These are phyloP conservation scores for Ambrosiella xylebori DNA, from an alignment of 2,329 filamentous ascomycete species.

Conservation along the genomic window DNA sequence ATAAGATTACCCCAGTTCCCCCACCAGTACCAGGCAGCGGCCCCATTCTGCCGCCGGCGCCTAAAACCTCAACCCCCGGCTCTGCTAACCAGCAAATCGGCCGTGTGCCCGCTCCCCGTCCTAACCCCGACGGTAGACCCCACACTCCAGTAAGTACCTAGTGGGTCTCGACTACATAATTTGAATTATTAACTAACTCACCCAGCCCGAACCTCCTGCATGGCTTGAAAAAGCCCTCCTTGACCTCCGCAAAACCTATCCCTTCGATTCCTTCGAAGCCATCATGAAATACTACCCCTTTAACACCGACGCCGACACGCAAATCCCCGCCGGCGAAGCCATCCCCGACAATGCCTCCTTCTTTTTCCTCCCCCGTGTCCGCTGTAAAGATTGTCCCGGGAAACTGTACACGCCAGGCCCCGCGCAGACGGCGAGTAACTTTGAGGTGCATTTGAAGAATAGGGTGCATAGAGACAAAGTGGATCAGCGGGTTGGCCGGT, in stretches of 20 bases:
- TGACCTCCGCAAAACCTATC: slow-evolving; percentile 52
- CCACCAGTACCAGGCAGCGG: slow-evolving; percentile 5
- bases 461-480: slow-evolving; percentile 60
- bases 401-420: slow-evolving; percentile 89
- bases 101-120: slow-evolving; percentile 49
- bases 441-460: slow-evolving; percentile 84
- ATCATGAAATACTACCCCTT: slow-evolving; percentile 82
- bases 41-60: not conserved
- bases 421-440: slow-evolving; percentile 70
- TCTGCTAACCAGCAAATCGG: slow-evolving; percentile 41
- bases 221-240: slow-evolving; percentile 69
- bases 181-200: slow-evolving; percentile 3
- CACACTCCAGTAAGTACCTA: slow-evolving; percentile 41
- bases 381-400: slow-evolving; percentile 80
- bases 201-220: slow-evolving; percentile 62
- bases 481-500: slow-evolving; percentile 18
- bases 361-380: slow-evolving; percentile 74
- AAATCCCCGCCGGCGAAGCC: slow-evolving; percentile 36
- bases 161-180: not conserved
- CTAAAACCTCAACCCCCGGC: slow-evolving; percentile 13
- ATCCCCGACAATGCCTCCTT: slow-evolving; percentile 51
- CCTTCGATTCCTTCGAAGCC: slow-evolving; percentile 70
- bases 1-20: slow-evolving; percentile 15
- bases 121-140: slow-evolving; percentile 35
- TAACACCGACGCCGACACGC: slow-evolving; percentile 50